Evolutionary conservation across 768 basidiomycete genomes (phyloP).

Genomic region (Boletus patriciae): DNA sequence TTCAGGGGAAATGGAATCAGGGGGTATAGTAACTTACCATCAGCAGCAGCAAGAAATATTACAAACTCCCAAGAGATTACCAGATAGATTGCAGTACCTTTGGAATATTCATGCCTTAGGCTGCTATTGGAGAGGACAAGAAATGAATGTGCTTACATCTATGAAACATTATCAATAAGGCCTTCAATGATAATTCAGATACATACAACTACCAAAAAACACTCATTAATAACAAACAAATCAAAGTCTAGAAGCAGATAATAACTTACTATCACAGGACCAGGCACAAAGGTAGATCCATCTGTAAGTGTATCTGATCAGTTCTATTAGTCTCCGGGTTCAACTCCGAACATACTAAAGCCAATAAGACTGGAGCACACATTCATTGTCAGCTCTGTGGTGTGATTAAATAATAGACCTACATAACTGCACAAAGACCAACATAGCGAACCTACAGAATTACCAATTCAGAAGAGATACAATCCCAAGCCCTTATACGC

Average conservation of each 20-base stretch:
- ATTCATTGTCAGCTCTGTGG: not conserved
- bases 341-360: not conserved
- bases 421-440: constrained; percentile 6
- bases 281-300: not conserved
- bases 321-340: not conserved
- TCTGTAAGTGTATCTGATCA: not conserved
- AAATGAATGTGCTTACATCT: constrained; percentile 3
- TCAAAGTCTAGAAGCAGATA: not conserved
- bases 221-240: not conserved
- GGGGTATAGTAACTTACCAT: not conserved
- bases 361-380: not conserved
- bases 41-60: not conserved
- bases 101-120: not conserved
- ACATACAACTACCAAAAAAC: not conserved
- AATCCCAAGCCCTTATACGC: not conserved
- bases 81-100: not conserved
- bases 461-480: not conserved
- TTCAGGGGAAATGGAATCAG: not conserved
- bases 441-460: constrained; percentile 1
- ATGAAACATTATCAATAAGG: not conserved
- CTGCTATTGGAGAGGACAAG: not conserved
- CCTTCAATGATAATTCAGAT: not conserved
- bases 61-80: not conserved
- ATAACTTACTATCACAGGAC: not conserved
- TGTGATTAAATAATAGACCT: not conserved